Evolutionary conservation across 208 protist species (phyloP), one percentile per base, ranked within the genome.

Genomic region (Porcisia hertigi): DNA sequence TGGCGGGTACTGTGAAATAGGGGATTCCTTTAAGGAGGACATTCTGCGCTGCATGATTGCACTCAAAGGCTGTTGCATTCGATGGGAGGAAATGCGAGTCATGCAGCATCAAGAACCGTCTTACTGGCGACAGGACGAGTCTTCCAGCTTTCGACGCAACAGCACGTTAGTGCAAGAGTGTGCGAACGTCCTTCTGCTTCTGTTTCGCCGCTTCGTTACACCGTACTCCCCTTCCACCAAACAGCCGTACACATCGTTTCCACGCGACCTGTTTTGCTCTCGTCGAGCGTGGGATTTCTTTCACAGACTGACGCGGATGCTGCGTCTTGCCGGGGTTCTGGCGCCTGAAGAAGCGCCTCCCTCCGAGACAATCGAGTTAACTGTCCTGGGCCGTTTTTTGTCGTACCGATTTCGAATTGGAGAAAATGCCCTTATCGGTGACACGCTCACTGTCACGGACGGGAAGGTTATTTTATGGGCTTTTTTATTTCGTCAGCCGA

Each of bases 401-500:
- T 94, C 92, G 30, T 89, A 84, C 75, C 78, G 79, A n/a, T 90
- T 91, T 76, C 79, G 89, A 39, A 84, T 93, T 43, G 62, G 64
- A 7, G 52, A 77, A 79, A 30, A 4, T 2, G 14, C 23, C 1
- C 34, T 63, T 34, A 34, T 66, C 3, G 69, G 30, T 18, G 39
- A 53, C 71, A 52, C 67, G 59, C 76, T 96, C 25, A 88, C 83
- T 55, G 41, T 83, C 4, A 76, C 78, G 45, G 92, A 96, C 77
- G 78, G 83, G 0, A 96, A 94, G 66, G 85, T 82, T 36, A 86
- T 96, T 77, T 58, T 96, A 54, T 96, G 92, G 92, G 76, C 86
- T 12, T 81, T 89, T 55, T 69, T 92, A 62, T 81, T 96, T 67
- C 85, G 90, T 43, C 82, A 93, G 69, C 73, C 82, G 1, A 75